phyloP scores from a whole-genome alignment of 2,329 filamentous ascomycete species.

The Parafenestella ontariensis region DNA sequence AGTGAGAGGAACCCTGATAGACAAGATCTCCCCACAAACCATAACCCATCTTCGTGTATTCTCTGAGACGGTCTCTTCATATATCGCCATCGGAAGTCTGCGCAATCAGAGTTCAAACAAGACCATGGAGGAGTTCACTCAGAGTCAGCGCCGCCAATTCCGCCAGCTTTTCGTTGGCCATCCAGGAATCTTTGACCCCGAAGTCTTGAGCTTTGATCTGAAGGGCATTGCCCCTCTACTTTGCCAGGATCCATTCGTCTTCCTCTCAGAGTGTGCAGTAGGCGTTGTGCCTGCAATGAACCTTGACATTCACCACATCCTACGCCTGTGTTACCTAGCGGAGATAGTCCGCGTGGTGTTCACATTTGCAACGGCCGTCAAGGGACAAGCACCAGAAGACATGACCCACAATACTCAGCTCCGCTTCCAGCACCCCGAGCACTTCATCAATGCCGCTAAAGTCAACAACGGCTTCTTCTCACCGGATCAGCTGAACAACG shows the following conservation, averaged over 20 bases:
- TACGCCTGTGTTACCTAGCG: slow-evolving; percentile 86
- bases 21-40: slow-evolving; percentile 82
- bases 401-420: slow-evolving; percentile 5
- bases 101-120: slow-evolving; percentile 65
- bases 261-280: slow-evolving; percentile 80
- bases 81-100: slow-evolving; percentile 77
- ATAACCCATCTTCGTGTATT: slow-evolving; percentile 88
- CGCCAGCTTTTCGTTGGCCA: slow-evolving; percentile 74
- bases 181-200: slow-evolving; percentile 49
- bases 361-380: slow-evolving; percentile 51
- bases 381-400: slow-evolving; percentile 8
- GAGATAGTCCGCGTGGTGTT: slow-evolving; percentile 85
- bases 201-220: slow-evolving; percentile 51
- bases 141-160: slow-evolving; percentile 73
- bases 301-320: slow-evolving; percentile 77
- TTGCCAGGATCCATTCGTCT: slow-evolving; percentile 75
- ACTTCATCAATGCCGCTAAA: slow-evolving; percentile 37
- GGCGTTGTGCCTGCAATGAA: slow-evolving; percentile 71
- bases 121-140: slow-evolving; percentile 71
- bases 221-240: slow-evolving; percentile 63
- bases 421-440: slow-evolving; percentile 22
- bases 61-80: slow-evolving; percentile 86
- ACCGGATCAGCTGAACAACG: slow-evolving; percentile 36
- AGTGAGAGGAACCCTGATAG: slow-evolving; percentile 73
- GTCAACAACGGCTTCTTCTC: slow-evolving; percentile 27